These are phyloP conservation scores for Vitis labrusca DNA, from an alignment of 164 flowering plant genomes.

Conservation along the genomic window DNA sequence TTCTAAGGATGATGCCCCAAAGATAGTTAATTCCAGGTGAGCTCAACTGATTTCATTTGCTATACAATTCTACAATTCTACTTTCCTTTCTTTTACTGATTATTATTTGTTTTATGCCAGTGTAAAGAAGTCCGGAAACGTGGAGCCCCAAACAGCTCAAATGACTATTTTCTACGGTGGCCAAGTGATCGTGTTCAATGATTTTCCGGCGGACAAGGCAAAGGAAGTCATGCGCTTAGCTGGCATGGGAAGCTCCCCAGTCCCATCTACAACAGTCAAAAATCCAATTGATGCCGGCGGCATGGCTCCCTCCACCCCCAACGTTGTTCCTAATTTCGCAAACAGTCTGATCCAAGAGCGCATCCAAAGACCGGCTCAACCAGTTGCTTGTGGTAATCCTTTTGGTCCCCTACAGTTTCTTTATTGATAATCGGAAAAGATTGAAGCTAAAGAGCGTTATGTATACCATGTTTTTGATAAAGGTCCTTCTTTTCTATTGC, in stretches of 20 bases:
- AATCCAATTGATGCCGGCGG: constrained; percentile 14
- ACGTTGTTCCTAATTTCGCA: constrained; percentile 12
- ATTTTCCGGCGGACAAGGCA: constrained; percentile 61
- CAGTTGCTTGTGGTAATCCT: constrained; percentile 31
- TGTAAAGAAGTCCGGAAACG: constrained; percentile 10
- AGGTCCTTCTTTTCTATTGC: constrained; percentile 1
- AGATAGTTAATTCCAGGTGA: constrained; percentile 29
- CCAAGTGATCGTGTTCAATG: constrained; percentile 56
- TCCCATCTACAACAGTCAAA: constrained; percentile 4
- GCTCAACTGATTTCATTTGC: neutral
- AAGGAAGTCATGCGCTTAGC: constrained; percentile 68
- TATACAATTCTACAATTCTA: neutral
- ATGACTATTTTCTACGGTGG: constrained; percentile 79
- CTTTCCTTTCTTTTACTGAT: neutral
- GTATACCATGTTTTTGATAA: neutral
- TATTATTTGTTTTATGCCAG: neutral
- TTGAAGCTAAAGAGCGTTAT: neutral
- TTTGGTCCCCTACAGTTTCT: neutral
- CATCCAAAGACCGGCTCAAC: constrained; percentile 16
- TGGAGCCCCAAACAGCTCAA: constrained; percentile 35
- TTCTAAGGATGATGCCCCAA: constrained; percentile 18
- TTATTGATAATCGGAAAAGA: neutral
- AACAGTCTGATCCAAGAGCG: constrained; percentile 11
- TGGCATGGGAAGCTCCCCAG: constrained; percentile 25
- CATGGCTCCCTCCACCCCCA: constrained; percentile 11